Base-by-base conservation (phyloP, 495 filamentous ascomycete species). In the Penicillium soppii region DNA sequence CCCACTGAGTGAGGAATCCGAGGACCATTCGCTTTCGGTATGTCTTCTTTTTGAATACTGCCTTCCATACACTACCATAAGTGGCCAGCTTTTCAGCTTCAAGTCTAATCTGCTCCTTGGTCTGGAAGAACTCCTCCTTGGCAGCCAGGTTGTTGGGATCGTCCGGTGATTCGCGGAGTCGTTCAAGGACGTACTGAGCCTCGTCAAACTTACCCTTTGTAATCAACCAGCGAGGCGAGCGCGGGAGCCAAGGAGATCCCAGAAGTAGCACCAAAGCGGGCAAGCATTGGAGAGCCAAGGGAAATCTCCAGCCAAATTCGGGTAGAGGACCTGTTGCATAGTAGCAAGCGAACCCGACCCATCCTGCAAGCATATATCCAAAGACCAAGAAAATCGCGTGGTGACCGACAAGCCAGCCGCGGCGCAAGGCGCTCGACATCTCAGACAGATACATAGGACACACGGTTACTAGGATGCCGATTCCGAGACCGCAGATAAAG, bases 381-480 rank as follows among this genome's bases (percentile, higher is more conserved):
- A 72, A 69, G 1, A 73, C 70, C 15, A 73, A 48, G 47, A 73
- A 71, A 25, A 72, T 69, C 17, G 65, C 69, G 30, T 72, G 69
- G 44, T 67, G 63, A 3, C 66, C 70, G 9, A 71, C 68, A 7
- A 72, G 57, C 65, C 65, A 67, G 13, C 71, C 71, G 13, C 70
- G 65, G 36, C 64, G 66, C n/a, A 52, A 49, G 3, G 71, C 61
- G 17, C 62, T 64, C 1, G 71, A 59, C 47, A 71, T 60, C 38
- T 74, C 71, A 21, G 67, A 67, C 3, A 71, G 60, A 33, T 74
- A 74, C 70, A 79, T 76, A 1, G 77, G 77, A 35, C 73, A 71
- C 10, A 69, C 66, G 15, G 71, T 74, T 5, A 72, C 69, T 0
- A 81, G 62, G 6, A 73, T 70, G 33, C 76, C 76, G 19, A 72